Percentiles rank a stretch among this genome's conserved stretches.
These are phyloP conservation scores for Acanthamoeba castellanii DNA, from an alignment of 208 protist genomes.

Conservation along the genomic window DNA sequence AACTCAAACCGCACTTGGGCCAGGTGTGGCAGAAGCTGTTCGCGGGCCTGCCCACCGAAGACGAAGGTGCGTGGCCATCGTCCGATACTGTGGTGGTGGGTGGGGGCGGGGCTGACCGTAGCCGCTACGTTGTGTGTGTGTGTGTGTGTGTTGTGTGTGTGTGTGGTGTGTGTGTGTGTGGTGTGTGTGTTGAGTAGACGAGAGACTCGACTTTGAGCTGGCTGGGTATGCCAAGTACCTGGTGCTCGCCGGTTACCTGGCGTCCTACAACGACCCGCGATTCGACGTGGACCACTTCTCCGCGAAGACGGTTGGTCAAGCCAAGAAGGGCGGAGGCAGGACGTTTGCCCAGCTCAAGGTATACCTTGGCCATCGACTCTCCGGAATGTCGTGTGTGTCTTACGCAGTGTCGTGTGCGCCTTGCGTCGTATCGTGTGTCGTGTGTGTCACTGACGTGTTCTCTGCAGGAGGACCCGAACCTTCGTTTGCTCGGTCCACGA, in stretches of 20 bases:
- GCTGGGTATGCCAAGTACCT: conserved; percentile 37
- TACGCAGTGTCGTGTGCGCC: too few relatives aligned
- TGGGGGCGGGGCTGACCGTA: neutral
- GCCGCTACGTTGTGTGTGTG: too few relatives aligned
- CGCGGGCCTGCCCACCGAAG: neutral
- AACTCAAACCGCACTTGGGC: conserved; percentile 8
- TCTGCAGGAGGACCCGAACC: conserved; percentile 34
- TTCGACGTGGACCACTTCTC: conserved; percentile 57
- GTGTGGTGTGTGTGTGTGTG: too few relatives aligned
- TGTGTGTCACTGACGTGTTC: neutral
- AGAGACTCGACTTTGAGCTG: conserved; percentile 47
- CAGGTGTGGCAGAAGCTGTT: conserved; percentile 50
- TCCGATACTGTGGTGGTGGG: neutral
- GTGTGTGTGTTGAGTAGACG: neutral
- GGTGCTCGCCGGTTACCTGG: conserved; percentile 30
- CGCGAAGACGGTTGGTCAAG: neutral
- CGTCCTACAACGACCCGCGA: conserved; percentile 62
- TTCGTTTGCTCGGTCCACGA: neutral
- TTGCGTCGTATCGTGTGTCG: too few relatives aligned
- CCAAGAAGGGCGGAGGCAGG: conserved; percentile 4
- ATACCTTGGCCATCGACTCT: too few relatives aligned
- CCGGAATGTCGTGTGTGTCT: too few relatives aligned
- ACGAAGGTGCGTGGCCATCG: neutral
- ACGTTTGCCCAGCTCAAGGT: conserved; percentile 48
- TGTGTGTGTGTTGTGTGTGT: too few relatives aligned